Evolutionary conservation across 805 yeast genomes (phyloP).

Genomic region (Monosporozyma solicola): DNA sequence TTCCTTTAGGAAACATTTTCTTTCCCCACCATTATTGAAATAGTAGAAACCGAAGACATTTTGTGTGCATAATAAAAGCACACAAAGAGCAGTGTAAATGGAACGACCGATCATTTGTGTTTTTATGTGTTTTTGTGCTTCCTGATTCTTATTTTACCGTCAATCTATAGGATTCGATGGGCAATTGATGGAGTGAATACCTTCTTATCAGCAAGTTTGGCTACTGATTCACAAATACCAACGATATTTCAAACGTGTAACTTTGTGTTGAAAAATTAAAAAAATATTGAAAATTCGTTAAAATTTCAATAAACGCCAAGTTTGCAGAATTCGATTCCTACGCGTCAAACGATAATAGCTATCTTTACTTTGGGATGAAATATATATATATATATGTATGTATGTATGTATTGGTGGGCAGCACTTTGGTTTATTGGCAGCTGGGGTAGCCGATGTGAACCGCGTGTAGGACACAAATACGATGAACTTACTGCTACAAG

Average conservation of each 20-base stretch:
- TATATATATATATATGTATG: no score
- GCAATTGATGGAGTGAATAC: no score
- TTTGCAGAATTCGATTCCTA: background rate
- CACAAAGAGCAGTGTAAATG: background rate
- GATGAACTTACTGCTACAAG: slow-evolving; percentile 65
- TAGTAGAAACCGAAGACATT: slow-evolving; percentile 37
- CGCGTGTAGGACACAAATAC: background rate
- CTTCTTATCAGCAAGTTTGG: background rate
- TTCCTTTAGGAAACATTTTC: slow-evolving; percentile 50
- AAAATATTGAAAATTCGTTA: background rate
- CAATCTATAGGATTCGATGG: no score
- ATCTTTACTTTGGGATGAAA: no score
- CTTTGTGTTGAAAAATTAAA: background rate
- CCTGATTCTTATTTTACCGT: slow-evolving; percentile 5
- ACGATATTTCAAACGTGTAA: background rate
- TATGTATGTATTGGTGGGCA: no score
- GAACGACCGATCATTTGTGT: background rate
- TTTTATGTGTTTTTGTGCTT: slow-evolving; percentile 1
- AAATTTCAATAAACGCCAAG: background rate
- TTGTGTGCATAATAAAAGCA: slow-evolving; percentile 18
- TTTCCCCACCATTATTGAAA: slow-evolving; percentile 43
- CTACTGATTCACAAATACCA: background rate
- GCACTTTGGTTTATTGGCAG: no score
- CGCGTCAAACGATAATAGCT: background rate
- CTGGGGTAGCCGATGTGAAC: background rate